phyloP scores from a whole-genome alignment of 2,329 filamentous ascomycete species.

The Penicillium rolfsii region DNA sequence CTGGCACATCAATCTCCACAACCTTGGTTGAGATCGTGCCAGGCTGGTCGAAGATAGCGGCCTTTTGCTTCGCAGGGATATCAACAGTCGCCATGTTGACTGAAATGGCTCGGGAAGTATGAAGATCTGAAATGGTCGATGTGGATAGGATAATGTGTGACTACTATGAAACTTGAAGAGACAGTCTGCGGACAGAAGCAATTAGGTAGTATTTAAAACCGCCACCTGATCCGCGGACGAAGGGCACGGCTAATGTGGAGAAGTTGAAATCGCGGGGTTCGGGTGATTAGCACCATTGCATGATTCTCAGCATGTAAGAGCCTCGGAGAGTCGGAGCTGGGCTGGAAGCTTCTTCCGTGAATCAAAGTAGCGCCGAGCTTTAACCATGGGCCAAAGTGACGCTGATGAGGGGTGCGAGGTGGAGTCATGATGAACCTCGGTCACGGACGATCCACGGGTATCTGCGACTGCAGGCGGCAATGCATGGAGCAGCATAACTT shows the following conservation, averaged over 20 bases:
- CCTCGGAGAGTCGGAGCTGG: background rate
- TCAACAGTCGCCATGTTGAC: slow-evolving; percentile 43
- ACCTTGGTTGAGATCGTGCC: slow-evolving; percentile 67
- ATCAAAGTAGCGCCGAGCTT: background rate
- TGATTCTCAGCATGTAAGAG: background rate
- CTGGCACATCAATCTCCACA: slow-evolving; percentile 65
- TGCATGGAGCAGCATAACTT: background rate
- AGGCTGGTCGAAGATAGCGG: slow-evolving; percentile 66
- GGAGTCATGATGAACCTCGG: slow-evolving; percentile 20
- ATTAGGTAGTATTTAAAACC: background rate
- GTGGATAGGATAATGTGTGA: background rate
- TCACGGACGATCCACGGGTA: background rate
- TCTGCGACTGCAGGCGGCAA: background rate
- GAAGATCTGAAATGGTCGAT: too few relatives aligned
- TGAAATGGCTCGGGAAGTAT: background rate
- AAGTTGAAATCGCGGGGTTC: slow-evolving; percentile 11
- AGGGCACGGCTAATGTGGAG: background rate
- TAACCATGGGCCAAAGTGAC: background rate
- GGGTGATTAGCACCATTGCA: slow-evolving; percentile 3
- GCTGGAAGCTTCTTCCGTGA: background rate
- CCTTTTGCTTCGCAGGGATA: slow-evolving; percentile 65
- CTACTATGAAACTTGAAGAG: background rate
- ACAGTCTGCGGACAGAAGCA: background rate
- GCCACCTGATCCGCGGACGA: slow-evolving; percentile 8
- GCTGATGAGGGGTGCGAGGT: slow-evolving; percentile 15